Conservation (phyloP, 164 flowering plant species). For the Liriodendron chinense region DNA sequence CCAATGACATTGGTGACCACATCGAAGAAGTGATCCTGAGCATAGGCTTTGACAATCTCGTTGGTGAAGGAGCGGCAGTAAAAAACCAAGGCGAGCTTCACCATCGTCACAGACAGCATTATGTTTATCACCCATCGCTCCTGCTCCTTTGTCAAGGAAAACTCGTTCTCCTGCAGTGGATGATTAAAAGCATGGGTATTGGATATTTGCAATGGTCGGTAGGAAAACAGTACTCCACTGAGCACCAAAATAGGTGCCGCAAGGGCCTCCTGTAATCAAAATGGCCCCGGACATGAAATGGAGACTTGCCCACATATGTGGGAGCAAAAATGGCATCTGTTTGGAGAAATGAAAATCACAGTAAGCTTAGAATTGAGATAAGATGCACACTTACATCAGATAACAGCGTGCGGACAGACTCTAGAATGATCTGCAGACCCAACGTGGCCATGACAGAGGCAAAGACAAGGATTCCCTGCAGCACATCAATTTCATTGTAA, state of each 20-base stretch:
- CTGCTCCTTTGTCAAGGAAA: conserved; percentile 59
- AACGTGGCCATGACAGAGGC: conserved; percentile 95
- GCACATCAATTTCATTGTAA: conserved; percentile 19
- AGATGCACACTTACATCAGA: conserved; percentile 49
- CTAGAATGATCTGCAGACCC: conserved; percentile 87
- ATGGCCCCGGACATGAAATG: background rate
- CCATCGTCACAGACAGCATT: conserved; percentile 76
- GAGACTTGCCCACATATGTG: background rate
- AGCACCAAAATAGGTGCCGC: background rate
- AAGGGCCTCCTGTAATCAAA: background rate
- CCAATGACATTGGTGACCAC: conserved; percentile 86
- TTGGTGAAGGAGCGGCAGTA: conserved; percentile 82
- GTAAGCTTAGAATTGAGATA: background rate
- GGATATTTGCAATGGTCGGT: background rate
- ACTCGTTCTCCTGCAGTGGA: conserved; percentile 42
- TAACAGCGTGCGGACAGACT: conserved; percentile 57
- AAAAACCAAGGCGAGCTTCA: conserved; percentile 53
- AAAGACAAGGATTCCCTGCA: conserved; percentile 92
- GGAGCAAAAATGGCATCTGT: background rate
- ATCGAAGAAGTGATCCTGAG: conserved; percentile 93
- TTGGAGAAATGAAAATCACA: background rate
- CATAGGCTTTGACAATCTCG: conserved; percentile 93
- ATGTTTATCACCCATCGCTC: conserved; percentile 76
- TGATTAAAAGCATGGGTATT: background rate
- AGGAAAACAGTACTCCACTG: background rate